These are phyloP conservation scores for Lasiodiplodia hormozganensis DNA, from an alignment of 2,329 filamentous ascomycete species.

Conservation along the genomic window DNA sequence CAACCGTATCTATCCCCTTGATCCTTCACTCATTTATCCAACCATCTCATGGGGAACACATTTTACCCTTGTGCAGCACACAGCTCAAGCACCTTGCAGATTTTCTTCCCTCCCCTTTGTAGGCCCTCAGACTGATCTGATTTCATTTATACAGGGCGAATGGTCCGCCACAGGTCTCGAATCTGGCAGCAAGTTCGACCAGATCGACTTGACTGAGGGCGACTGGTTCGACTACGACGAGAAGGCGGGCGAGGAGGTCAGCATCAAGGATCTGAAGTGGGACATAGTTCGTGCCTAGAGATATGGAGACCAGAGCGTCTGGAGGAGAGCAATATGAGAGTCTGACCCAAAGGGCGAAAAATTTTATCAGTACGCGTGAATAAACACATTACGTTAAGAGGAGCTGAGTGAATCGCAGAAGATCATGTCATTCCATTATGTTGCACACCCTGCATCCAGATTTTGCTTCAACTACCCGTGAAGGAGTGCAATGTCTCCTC, in stretches of 20 bases:
- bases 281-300: conserved; percentile 69
- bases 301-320: not conserved
- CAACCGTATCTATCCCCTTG: no score
- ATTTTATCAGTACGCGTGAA: not conserved
- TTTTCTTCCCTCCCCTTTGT: not conserved
- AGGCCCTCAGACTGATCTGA: not conserved
- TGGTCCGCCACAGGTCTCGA: conserved; percentile 87
- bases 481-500: not conserved
- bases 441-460: no score
- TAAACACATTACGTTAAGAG: not conserved
- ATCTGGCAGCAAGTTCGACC: conserved; percentile 79
- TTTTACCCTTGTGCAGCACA: not conserved
- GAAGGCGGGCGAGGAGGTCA: conserved; percentile 89
- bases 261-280: conserved; percentile 89
- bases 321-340: not conserved
- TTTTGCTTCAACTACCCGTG: not conserved
- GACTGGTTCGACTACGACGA: conserved; percentile 99
- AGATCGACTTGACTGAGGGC: conserved; percentile 82
- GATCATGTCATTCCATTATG: not conserved
- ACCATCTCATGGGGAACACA: not conserved
- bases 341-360: not conserved
- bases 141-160: conserved; percentile 68
- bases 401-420: not conserved
- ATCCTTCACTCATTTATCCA: not conserved
- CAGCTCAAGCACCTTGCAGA: not conserved